A percentile compares a stretch with the other conserved stretches of the same genome.
Evolutionary conservation across 2,329 filamentous ascomycete species (phyloP).

Genomic region (Aureobasidium zeae): DNA sequence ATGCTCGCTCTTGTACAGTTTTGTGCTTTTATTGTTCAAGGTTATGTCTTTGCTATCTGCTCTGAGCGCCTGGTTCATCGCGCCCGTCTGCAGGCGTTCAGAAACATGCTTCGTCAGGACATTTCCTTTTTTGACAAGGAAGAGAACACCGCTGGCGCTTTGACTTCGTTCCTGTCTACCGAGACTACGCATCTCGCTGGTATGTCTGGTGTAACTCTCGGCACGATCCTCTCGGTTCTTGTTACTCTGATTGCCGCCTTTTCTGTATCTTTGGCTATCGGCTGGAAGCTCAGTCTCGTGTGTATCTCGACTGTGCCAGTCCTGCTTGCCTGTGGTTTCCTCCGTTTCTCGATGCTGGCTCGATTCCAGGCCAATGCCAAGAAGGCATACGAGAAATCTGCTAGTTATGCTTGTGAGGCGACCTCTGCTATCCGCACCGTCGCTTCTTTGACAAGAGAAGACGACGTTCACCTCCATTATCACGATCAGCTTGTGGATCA

Average conservation of each 20-base stretch:
- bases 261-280: slow-evolving; percentile 60
- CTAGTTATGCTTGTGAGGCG: slow-evolving; percentile 83
- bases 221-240: slow-evolving; percentile 69
- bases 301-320: slow-evolving; percentile 71
- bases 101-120: slow-evolving; percentile 82
- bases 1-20: slow-evolving; percentile 71
- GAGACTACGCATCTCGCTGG: slow-evolving; percentile 85
- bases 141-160: slow-evolving; percentile 77
- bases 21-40: slow-evolving; percentile 58
- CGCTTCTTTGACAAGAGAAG: slow-evolving; percentile 77
- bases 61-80: slow-evolving; percentile 80
- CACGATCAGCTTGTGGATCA: slow-evolving; percentile 57
- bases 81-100: slow-evolving; percentile 73
- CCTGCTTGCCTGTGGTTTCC: slow-evolving; percentile 71
- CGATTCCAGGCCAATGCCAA: slow-evolving; percentile 73
- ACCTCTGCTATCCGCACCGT: slow-evolving; percentile 92
- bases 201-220: slow-evolving; percentile 76
- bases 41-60: slow-evolving; percentile 69
- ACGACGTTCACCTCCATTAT: slow-evolving; percentile 68
- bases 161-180: slow-evolving; percentile 82
- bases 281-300: slow-evolving; percentile 81
- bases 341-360: slow-evolving; percentile 75
- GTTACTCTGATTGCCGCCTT: slow-evolving; percentile 73
- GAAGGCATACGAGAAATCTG: slow-evolving; percentile 67
- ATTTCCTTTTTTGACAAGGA: slow-evolving; percentile 85